These are phyloP conservation scores for Malassezia psittaci DNA, from an alignment of 1,284 basidiomycete genomes.

Conservation along the genomic window DNA sequence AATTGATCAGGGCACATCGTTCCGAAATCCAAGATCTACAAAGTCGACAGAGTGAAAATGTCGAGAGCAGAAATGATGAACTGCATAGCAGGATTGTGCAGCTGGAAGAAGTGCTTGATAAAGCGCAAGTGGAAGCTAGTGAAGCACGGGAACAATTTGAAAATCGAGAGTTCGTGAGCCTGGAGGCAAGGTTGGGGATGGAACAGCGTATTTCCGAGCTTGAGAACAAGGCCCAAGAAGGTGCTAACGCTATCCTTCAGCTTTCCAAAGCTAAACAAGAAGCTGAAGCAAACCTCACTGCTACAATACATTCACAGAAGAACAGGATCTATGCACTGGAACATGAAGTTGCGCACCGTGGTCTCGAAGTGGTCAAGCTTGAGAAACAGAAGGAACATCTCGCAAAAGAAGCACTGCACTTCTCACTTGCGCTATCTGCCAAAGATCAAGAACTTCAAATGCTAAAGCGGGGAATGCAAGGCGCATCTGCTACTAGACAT, in stretches of 20 bases:
- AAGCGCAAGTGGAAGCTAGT: background rate
- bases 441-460: constrained; percentile 31
- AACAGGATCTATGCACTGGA: constrained; percentile 17
- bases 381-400: constrained; percentile 31
- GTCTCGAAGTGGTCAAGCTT: constrained; percentile 22
- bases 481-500: constrained; percentile 6
- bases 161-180: background rate
- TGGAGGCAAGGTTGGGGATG: background rate
- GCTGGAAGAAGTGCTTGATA: background rate
- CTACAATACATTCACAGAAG: constrained; percentile 1
- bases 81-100: background rate
- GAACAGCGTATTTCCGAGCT: constrained; percentile 2
- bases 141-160: background rate
- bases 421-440: constrained; percentile 27
- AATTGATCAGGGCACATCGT: background rate
- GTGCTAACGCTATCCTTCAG: background rate
- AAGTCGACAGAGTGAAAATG: background rate
- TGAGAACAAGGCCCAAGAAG: background rate
- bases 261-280: constrained; percentile 5
- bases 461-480: constrained; percentile 24
- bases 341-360: constrained; percentile 16
- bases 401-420: constrained; percentile 25
- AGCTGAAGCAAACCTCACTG: constrained; percentile 5
- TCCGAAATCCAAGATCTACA: background rate
- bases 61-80: background rate